Evolutionary conservation across 2,329 filamentous ascomycete genomes (phyloP).

Genomic region (Penicillium sp.): DNA sequence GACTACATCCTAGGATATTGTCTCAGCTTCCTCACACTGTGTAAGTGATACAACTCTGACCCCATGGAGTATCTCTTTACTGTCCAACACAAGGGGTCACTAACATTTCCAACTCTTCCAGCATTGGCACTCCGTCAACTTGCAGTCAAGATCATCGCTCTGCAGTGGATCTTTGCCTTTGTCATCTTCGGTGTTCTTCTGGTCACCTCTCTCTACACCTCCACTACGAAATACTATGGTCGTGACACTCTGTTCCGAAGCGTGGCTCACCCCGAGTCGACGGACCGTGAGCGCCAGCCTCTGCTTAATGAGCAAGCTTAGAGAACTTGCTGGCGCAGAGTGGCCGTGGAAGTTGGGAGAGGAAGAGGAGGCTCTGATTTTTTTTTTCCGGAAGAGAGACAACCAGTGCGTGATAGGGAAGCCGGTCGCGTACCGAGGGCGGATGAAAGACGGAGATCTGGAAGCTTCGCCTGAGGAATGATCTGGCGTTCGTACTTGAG

Average conservation of each 20-base stretch:
- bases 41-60: conserved; percentile 41
- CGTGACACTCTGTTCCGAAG: conserved; percentile 34
- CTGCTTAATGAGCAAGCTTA: conserved; percentile 40
- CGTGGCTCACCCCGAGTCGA: conserved; percentile 32
- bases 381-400: too few relatives aligned
- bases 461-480: too few relatives aligned
- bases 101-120: conserved; percentile 17
- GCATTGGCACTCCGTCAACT: conserved; percentile 73
- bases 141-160: conserved; percentile 62
- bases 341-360: too few relatives aligned
- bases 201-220: conserved; percentile 53
- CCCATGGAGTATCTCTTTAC: neutral
- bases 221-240: conserved; percentile 29
- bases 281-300: conserved; percentile 50
- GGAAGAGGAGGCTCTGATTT: too few relatives aligned
- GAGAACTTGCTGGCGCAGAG: neutral
- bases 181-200: conserved; percentile 72
- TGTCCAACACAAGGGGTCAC: neutral
- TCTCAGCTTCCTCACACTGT: conserved; percentile 65
- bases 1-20: conserved; percentile 73
- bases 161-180: conserved; percentile 93
- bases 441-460: too few relatives aligned
- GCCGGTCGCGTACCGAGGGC: too few relatives aligned
- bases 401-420: too few relatives aligned
- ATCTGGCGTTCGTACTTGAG: too few relatives aligned